Base-by-base conservation (phyloP, 2,329 filamentous ascomycete species). In the Akanthomyces lecanii region DNA sequence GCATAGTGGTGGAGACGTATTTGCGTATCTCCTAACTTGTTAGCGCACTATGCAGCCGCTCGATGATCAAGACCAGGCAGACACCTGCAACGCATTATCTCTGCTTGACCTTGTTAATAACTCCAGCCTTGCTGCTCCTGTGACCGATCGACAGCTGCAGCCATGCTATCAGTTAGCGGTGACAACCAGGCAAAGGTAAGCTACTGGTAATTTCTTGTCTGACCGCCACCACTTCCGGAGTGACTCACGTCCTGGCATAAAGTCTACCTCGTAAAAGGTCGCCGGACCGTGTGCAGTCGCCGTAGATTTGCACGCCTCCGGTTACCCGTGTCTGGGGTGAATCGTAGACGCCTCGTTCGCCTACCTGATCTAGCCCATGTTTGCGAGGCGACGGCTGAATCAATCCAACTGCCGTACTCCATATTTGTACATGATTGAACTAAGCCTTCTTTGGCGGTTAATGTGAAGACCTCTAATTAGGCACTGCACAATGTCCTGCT, bases 241-340 rank as follows among this genome's bases (percentile, higher is more conserved):
- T 59, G 56, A 59, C 45, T 59, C 56, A 51, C 56, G 33, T 21
- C 23, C 16, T 5, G 33, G 10, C 11, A 8, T 42, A n/a, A 42
- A 47, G 14, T 40, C 10, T 40, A 51, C 56, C 6, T 59, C 7
- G 45, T 50, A 16, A 6, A 5, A 30, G 44, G 45, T 42, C 45
- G 47, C 21, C 45, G 25, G 21, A 30, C 23, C 18, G 33, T 30
- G 16, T 51, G 5, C n/a, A 33, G 50, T 38, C 18, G 23, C 23
- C 36, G 38, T 52, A 51, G 36, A 51, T 51, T 53, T 61, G 38
- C 58, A 53, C 38, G 58, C 14, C 23, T 21, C 48, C 52, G 4
- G 58, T 45, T 44, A 38, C 7, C 2, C 16, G 14, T 7, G 36
- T 48, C 36, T 61, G 42, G 28, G 12, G 33, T 50, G 11, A 30